Conservation (phyloP, 768 basidiomycete genomes). For the Suillus americanus region DNA sequence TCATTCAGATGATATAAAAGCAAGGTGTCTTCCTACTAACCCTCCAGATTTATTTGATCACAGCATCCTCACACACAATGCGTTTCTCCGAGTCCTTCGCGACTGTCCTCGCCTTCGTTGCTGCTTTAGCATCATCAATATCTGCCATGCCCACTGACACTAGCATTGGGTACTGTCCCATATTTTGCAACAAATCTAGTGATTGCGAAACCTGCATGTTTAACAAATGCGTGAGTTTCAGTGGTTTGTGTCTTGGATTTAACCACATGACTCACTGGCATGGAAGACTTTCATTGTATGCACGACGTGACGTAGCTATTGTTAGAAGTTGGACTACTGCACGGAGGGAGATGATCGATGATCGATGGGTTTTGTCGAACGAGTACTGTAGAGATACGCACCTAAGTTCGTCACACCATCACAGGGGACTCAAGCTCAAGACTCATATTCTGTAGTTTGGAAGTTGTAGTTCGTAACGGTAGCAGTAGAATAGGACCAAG, state of each 20-base stretch:
- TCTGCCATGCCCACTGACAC: neutral
- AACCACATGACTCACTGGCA: neutral
- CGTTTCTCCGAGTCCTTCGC: neutral
- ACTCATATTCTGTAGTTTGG: no score
- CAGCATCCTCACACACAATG: neutral
- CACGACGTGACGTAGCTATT: neutral
- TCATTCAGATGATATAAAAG: neutral
- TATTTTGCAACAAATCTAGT: neutral
- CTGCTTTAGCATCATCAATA: no score
- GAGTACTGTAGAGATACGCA: no score
- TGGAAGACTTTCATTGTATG: neutral
- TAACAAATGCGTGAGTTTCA: neutral
- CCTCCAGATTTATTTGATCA: neutral
- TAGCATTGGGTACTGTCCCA: neutral
- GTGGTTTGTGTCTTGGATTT: neutral
- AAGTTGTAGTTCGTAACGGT: no score
- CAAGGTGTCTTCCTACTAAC: neutral
- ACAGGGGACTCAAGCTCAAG: no score
- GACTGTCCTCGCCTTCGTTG: neutral
- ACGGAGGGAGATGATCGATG: no score
- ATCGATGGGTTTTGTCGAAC: no score
- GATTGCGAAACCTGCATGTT: neutral
- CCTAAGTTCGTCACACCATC: no score
- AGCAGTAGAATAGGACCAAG: no score
- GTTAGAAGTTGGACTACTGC: no score